Evolutionary conservation across 345 rosid genomes (phyloP).

Genomic region (Anastatica hierochuntica): DNA sequence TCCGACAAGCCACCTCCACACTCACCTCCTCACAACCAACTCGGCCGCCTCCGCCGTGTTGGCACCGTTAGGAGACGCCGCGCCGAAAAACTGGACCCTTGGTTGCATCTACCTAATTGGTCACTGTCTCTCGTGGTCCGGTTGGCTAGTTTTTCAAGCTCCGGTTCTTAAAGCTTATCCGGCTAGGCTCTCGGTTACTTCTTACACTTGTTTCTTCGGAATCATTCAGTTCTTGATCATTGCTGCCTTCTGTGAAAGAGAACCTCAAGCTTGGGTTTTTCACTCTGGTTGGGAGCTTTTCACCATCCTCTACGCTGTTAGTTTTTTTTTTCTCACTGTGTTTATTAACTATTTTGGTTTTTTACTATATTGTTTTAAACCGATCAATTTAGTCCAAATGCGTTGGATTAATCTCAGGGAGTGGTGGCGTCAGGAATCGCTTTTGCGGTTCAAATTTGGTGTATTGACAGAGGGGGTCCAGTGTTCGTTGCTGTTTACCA

Average conservation of each 20-base stretch:
- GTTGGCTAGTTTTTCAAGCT: conserved; percentile 91
- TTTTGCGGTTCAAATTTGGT: conserved; percentile 98
- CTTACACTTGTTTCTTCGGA: conserved; percentile 94
- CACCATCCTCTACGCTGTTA: conserved; percentile 87
- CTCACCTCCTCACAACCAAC: conserved; percentile 28
- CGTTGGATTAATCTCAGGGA: conserved; percentile 40
- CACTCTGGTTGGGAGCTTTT: conserved; percentile 80
- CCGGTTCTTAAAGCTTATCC: conserved; percentile 95
- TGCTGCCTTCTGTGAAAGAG: conserved; percentile 64
- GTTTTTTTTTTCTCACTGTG: conserved; percentile 3
- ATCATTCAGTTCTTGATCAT: conserved; percentile 84
- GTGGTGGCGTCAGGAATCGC: conserved; percentile 97
- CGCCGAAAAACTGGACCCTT: conserved; percentile 81
- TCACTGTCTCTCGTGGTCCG: conserved; percentile 96
- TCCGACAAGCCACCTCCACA: conserved; percentile 41
- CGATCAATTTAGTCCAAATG: neutral
- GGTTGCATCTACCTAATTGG: conserved; percentile 87
- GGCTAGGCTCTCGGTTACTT: conserved; percentile 88
- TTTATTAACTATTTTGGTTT: neutral
- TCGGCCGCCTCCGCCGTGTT: conserved; percentile 26
- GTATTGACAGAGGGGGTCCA: conserved; percentile 99
- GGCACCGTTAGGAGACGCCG: conserved; percentile 51
- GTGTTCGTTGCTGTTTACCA: conserved; percentile 98
- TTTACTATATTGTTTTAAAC: neutral
- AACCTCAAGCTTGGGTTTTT: conserved; percentile 63